These are phyloP conservation scores for Parascedosporium putredinis DNA, from an alignment of 2,329 filamentous ascomycete species.

Conservation along the genomic window DNA sequence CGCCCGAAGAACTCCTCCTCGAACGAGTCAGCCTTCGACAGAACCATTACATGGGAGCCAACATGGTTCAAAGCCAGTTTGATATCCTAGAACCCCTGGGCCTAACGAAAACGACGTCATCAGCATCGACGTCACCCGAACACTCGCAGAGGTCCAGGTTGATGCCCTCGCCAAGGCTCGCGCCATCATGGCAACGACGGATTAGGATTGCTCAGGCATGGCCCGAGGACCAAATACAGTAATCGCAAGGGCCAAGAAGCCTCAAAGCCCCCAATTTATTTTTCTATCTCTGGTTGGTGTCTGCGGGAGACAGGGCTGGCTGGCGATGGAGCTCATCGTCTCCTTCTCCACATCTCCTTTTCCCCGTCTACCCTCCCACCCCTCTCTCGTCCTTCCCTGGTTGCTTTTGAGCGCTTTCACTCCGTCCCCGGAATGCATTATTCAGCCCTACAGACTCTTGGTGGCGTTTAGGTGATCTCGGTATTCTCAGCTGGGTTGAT, in stretches of 20 bases:
- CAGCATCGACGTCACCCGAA: conserved; percentile 55
- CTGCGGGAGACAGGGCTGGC: no score
- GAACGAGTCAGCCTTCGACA: conserved; percentile 63
- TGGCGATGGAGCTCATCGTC: no score
- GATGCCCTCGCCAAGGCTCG: conserved; percentile 49
- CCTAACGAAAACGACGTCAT: conserved; percentile 62
- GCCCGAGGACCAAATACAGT: no score
- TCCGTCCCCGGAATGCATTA: background rate
- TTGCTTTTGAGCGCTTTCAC: background rate
- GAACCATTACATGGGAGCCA: conserved; percentile 90
- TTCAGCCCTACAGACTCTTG: background rate
- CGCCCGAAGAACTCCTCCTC: conserved; percentile 64
- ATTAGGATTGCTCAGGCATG: no score
- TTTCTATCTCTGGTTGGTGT: background rate
- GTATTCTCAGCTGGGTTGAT: background rate
- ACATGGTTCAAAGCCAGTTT: conserved; percentile 92
- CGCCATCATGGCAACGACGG: background rate
- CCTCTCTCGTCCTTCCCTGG: background rate
- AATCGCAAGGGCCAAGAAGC: no score
- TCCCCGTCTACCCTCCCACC: no score
- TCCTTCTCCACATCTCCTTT: no score
- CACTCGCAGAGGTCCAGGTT: conserved; percentile 47
- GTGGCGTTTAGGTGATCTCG: background rate
- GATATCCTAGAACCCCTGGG: conserved; percentile 74
- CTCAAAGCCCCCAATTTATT: no score